Conservation (phyloP, 202 grass and related monocot genomes). For the Setaria italica region DNA sequence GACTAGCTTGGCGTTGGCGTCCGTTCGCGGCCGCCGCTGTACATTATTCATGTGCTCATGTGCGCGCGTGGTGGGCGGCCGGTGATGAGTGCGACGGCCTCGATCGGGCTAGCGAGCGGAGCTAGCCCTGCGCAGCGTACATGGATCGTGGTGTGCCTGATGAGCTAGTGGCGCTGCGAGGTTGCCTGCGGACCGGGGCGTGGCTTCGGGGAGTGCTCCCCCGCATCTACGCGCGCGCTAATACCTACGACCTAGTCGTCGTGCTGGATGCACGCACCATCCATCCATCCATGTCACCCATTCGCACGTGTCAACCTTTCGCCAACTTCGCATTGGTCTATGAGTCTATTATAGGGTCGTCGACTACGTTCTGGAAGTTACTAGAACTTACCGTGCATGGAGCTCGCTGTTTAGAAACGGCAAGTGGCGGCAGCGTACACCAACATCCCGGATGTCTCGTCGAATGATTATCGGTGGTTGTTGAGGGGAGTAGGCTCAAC, state of each 20-base stretch:
- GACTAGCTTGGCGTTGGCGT: neutral
- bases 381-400: neutral
- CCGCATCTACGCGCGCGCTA: neutral
- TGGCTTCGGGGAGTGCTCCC: neutral
- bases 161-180: slow-evolving; percentile 41
- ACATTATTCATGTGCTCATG: neutral
- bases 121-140: neutral
- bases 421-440: neutral
- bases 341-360: too few relatives aligned
- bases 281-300: neutral
- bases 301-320: neutral
- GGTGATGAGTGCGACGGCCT: slow-evolving; percentile 10
- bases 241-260: neutral
- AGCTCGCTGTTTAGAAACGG: neutral
- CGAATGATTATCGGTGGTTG: neutral
- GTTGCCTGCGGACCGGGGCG: slow-evolving; percentile 32
- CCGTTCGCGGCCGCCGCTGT: too few relatives aligned
- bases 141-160: neutral
- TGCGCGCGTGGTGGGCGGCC: neutral
- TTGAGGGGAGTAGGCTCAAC: neutral
- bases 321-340: neutral
- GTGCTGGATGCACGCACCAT: too few relatives aligned
- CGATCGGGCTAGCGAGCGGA: neutral
- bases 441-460: neutral
- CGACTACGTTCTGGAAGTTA: neutral